Base-by-base conservation (phyloP, 352 stramenopile species). In the Phytophthora sansomeana region DNA sequence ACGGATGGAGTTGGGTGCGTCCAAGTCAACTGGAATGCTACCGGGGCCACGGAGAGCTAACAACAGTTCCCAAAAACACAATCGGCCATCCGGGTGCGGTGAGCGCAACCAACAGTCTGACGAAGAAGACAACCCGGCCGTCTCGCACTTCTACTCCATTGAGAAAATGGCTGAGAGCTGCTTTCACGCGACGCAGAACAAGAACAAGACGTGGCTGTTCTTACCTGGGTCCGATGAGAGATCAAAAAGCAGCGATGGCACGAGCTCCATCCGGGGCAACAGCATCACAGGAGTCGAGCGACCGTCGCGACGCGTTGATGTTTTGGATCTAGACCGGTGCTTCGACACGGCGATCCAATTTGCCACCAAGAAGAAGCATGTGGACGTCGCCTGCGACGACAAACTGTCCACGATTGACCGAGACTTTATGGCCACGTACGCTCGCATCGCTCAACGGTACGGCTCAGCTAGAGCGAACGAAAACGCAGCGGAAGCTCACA, bases 61-160 rank as follows among this genome's bases (percentile, higher is more conserved):
- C 35, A 24, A 19, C 6, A 43, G 26, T 9, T 63, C 43, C 1
- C 56, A 57, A 8, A 48, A 33, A n/a, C 7, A 21, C 13, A 2
- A 17, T 19, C 47, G 28, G 41, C 14, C 36, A 7, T 42, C 52
- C 14, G 32, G 21, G 1, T 32, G 39, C 6, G 29, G 41, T 10
- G 58, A 54, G 28, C 48, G 38, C 24, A 74, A 74, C 19, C 63
- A 73, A 8, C 44, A 56, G 53, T 49, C 63, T 19, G 72, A 81
- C 4, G 68, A 81, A 0, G 69, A 82, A 8, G 59, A 80, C 1
- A 74, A 75, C 24, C 32, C 72, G 1, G 43, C 51, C 4, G 73
- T 89, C 16, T 89, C 80, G 28, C 87, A 91, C 57, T 89, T 93
- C 44, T 95, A 95, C 71, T 89, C 87, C 21, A 72, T 93, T 21